Conservation (phyloP, 2,329 filamentous ascomycete species). For the Talaromyces sp. region DNA sequence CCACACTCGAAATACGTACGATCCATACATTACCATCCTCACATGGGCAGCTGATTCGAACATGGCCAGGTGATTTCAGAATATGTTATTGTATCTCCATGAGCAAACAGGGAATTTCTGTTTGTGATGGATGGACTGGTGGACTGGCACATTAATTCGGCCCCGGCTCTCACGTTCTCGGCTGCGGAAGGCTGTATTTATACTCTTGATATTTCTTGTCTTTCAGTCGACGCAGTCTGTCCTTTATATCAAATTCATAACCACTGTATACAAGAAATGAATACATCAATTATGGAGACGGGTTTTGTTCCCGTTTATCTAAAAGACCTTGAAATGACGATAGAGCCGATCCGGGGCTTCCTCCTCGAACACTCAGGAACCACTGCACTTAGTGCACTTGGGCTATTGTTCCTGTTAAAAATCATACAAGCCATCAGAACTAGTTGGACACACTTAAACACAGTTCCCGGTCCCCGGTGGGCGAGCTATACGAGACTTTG, state of each 20-base stretch:
- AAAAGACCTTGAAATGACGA: background rate
- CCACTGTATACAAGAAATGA: background rate
- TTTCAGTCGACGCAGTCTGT: background rate
- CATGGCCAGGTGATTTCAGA: background rate
- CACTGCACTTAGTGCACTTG: background rate
- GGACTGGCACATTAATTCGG: background rate
- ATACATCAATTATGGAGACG: background rate
- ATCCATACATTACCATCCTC: background rate
- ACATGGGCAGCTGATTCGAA: too few relatives aligned
- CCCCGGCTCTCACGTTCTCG: background rate
- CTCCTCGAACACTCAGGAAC: background rate
- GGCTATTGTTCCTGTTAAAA: background rate
- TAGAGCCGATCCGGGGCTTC: background rate
- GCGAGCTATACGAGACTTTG: background rate
- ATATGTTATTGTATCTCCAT: background rate
- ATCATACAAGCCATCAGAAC: background rate
- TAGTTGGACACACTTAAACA: background rate
- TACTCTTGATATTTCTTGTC: background rate
- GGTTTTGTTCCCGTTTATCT: background rate
- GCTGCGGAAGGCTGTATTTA: background rate
- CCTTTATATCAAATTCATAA: background rate
- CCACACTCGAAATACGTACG: background rate
- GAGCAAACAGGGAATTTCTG: background rate
- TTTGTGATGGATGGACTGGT: background rate
- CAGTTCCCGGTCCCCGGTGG: background rate